A percentile compares a stretch with the other conserved stretches of the same genome.
phyloP scores from a whole-genome alignment of 345 rosid genomes.

The Aquilaria sinensis region DNA sequence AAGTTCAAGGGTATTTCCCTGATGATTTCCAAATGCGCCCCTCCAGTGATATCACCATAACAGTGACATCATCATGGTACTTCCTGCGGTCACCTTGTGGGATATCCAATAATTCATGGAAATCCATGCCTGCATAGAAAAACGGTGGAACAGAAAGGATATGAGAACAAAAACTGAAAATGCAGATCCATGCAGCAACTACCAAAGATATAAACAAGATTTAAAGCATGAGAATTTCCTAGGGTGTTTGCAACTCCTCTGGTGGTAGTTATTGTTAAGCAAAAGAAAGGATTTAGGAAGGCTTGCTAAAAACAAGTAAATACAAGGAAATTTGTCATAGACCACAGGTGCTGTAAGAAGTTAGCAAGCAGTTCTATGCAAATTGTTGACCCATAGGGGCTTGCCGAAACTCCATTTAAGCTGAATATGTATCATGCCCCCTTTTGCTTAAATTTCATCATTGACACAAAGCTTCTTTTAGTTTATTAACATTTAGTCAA shows the following conservation, averaged over 20 bases:
- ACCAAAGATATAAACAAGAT: not conserved
- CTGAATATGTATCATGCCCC: no score
- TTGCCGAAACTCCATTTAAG: no score
- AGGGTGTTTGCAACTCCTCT: no score
- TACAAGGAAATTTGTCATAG: constrained; percentile 1
- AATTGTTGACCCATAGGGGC: not conserved
- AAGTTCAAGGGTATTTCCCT: constrained; percentile 70
- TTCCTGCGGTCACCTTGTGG: constrained; percentile 97
- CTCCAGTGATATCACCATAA: constrained; percentile 92
- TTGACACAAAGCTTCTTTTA: no score
- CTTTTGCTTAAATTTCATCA: no score
- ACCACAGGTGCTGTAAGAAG: not conserved
- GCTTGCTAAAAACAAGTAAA: no score
- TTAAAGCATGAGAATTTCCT: not conserved
- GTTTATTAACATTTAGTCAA: no score
- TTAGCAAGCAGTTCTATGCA: not conserved
- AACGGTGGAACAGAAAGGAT: not conserved
- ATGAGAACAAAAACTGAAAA: constrained; percentile 2
- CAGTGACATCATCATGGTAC: constrained; percentile 95
- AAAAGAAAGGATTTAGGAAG: no score
- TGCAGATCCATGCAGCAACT: not conserved
- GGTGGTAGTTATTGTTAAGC: no score
- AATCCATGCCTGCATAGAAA: constrained; percentile 63
- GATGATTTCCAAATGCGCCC: constrained; percentile 99
- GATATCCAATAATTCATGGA: constrained; percentile 86